Base-by-base conservation (phyloP, 257 asterid species). In the Scutellaria baicalensis region DNA sequence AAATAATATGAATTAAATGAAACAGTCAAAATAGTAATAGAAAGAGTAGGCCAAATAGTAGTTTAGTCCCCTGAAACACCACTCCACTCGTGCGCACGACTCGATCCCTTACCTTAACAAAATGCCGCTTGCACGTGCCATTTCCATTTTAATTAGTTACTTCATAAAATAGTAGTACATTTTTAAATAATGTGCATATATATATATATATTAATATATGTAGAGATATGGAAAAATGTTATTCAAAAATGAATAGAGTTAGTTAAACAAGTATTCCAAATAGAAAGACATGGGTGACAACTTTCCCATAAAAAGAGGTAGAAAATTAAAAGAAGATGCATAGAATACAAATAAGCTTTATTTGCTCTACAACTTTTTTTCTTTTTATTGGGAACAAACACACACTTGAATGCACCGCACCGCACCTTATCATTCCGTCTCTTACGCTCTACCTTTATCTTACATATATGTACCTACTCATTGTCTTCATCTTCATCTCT, bases 81-180 rank as follows among this genome's bases (percentile, higher is more conserved):
- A 82, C 83, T 75, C 52, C 89, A 82, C 83, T 75, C 85, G 85
- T 85, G 88, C 69, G 83, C 88, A 83, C 83, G 88, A 81, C 55
- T n/a, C n/a, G n/a, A n/a, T n/a, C n/a, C n/a, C n/a, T n/a, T n/a
- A n/a, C n/a, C n/a, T n/a, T n/a, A n/a, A n/a, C n/a, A n/a, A n/a
- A n/a, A n/a, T 55, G 59, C 59, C 66, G 72, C 59, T 59, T 59
- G 68, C 85, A 82, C 79, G 80, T 76, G 84, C 80, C 78, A 57
- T 38, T 68, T 44, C 33, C 33, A 56, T 42, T 21, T 65, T 35
- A 38, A 48, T 12, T 59, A 33, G 69, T 45, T 17, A 61, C 59
- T 77, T 55, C n/a, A n/a, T n/a, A n/a, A n/a, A n/a, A n/a, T n/a
- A n/a, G n/a, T n/a, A n/a, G n/a, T n/a, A n/a, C n/a, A n/a, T n/a